A percentile compares a stretch with the other conserved stretches of the same genome.
These are phyloP conservation scores for Plantago coronopus DNA, from an alignment of 305 asterid species.

Conservation along the genomic window DNA sequence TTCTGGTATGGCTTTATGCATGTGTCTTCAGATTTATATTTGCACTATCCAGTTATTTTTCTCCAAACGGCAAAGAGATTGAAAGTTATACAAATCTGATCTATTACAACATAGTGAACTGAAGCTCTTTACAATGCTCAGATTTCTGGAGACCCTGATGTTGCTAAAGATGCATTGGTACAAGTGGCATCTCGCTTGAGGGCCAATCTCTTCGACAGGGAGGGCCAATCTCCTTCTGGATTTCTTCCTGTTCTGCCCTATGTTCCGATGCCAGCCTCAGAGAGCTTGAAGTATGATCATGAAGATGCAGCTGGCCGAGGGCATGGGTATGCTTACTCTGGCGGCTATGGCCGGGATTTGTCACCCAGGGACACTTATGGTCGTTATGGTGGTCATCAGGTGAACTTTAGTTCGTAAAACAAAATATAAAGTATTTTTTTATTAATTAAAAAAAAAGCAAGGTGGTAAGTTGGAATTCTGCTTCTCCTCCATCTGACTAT, in stretches of 20 bases:
- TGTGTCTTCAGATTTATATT: no score
- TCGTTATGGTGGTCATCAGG: conserved; percentile 58
- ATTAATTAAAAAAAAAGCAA: conserved; percentile 4
- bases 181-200: conserved; percentile 91
- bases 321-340: conserved; percentile 68
- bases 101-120: not conserved
- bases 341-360: conserved; percentile 63
- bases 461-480: conserved; percentile 2
- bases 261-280: conserved; percentile 69
- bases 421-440: no score
- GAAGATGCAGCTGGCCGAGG: conserved; percentile 65
- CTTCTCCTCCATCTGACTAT: conserved; percentile 1
- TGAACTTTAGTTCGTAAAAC: conserved; percentile 23
- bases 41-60: no score
- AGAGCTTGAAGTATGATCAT: conserved; percentile 54
- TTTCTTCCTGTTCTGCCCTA: conserved; percentile 80
- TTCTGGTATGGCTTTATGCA: no score
- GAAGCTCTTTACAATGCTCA: conserved; percentile 21
- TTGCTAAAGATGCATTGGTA: conserved; percentile 77
- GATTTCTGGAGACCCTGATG: conserved; percentile 88
- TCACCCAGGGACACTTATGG: conserved; percentile 65
- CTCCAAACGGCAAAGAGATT: no score
- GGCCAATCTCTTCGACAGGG: conserved; percentile 84
- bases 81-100: conserved; percentile 1
- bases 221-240: conserved; percentile 67